Percentiles rank a stretch among this genome's conserved stretches.
These are phyloP conservation scores for Apiospora sp. DNA, from an alignment of 2,329 filamentous ascomycete species.

Conservation along the genomic window DNA sequence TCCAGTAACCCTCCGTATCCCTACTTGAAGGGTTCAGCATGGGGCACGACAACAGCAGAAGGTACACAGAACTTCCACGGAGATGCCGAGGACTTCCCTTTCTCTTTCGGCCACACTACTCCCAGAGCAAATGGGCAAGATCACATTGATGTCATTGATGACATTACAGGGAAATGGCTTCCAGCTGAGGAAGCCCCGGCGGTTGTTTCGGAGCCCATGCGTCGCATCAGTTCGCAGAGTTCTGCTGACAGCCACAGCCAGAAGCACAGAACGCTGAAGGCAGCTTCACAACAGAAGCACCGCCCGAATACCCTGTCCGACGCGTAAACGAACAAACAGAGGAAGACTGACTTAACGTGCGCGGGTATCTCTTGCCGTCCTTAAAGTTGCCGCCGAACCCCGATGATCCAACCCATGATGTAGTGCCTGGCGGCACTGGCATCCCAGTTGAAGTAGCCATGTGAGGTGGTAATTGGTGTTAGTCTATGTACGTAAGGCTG, in stretches of 20 bases:
- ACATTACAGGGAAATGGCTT: conserved; percentile 58
- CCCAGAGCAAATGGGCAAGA: conserved; percentile 57
- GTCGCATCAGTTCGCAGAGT: conserved; percentile 52
- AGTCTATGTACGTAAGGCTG: too few relatives aligned
- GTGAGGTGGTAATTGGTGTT: too few relatives aligned
- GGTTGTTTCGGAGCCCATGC: conserved; percentile 53
- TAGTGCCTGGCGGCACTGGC: too few relatives aligned
- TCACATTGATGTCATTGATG: conserved; percentile 55
- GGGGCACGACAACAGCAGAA: conserved; percentile 65
- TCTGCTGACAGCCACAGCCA: conserved; percentile 53
- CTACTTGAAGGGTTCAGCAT: conserved; percentile 62
- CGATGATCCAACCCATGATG: too few relatives aligned
- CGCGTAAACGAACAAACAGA: too few relatives aligned
- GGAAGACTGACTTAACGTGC: too few relatives aligned
- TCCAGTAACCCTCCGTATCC: too few relatives aligned
- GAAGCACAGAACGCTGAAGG: conserved; percentile 53
- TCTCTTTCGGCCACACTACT: conserved; percentile 62
- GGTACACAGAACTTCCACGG: conserved; percentile 67
- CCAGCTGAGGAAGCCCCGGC: conserved; percentile 45
- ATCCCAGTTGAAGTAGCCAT: too few relatives aligned
- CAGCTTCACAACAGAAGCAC: conserved; percentile 50
- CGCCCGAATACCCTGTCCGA: conserved; percentile 45
- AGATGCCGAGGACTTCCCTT: conserved; percentile 64
- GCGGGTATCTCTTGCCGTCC: too few relatives aligned
- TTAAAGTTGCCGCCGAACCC: too few relatives aligned